Percentiles rank a stretch among this genome's conserved stretches.
Evolutionary conservation across 129 eudicot species (phyloP).

Genomic region (Saposhnikovia divaricata): DNA sequence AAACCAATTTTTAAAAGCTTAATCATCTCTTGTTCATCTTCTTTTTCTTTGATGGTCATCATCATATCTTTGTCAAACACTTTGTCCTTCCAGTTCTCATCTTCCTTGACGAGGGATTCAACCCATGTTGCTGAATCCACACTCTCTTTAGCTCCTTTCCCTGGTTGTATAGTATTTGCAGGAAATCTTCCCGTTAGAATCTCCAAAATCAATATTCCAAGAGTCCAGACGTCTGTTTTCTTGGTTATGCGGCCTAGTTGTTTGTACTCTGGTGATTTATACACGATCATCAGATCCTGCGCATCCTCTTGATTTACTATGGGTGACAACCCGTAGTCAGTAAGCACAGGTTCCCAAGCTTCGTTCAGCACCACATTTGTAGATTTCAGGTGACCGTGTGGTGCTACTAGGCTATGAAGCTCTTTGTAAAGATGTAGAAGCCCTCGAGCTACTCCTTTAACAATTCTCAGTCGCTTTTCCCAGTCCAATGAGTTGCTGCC

Average conservation of each 20-base stretch:
- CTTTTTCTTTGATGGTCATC: conserved; percentile 15
- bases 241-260: conserved; percentile 13
- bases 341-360: conserved; percentile 8
- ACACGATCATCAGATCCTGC: conserved; percentile 16
- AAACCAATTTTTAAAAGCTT: conserved; percentile 67
- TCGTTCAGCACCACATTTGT: conserved; percentile 12
- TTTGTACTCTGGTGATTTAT: conserved; percentile 16
- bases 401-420: conserved; percentile 9
- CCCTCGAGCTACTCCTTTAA: conserved; percentile 36
- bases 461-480: conserved; percentile 30
- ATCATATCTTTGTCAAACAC: conserved; percentile 64
- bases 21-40: conserved; percentile 54
- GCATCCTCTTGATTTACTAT: conserved; percentile 15
- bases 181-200: conserved; percentile 14
- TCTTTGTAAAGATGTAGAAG: conserved; percentile 23
- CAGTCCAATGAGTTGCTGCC: conserved; percentile 18
- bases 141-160: not conserved
- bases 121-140: conserved; percentile 12
- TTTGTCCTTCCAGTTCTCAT: conserved; percentile 28
- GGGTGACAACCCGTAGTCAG: conserved; percentile 13
- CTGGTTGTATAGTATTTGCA: conserved; percentile 3
- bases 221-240: conserved; percentile 14
- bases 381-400: conserved; percentile 19
- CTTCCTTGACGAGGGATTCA: conserved; percentile 13
- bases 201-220: conserved; percentile 13